Evolutionary conservation across 2,329 filamentous ascomycete genomes (phyloP).

Genomic region (Neobulgaria alba): DNA sequence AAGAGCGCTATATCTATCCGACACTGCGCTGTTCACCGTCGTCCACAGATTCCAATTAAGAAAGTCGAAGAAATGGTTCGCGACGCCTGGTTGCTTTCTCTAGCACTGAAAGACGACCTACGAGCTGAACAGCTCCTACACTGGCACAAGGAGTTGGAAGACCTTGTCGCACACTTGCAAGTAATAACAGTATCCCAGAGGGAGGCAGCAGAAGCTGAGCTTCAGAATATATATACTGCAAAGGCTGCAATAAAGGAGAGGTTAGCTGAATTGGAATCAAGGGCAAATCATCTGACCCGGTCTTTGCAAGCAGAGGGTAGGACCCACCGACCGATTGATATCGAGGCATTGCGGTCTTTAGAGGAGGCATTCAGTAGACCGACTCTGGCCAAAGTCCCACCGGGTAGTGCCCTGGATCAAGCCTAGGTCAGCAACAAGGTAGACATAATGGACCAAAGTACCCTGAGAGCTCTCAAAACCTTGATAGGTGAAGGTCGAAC

Average conservation of each 20-base stretch:
- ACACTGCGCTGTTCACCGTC: slow-evolving; percentile 12
- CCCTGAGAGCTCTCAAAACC: no score
- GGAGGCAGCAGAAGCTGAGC: slow-evolving; percentile 8
- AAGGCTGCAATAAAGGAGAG: slow-evolving; percentile 9
- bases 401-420: no score
- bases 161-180: slow-evolving; percentile 9
- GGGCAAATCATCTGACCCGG: slow-evolving; percentile 9
- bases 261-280: slow-evolving; percentile 9
- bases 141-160: slow-evolving; percentile 10
- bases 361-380: slow-evolving; percentile 10
- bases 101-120: slow-evolving; percentile 5
- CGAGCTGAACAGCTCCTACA: slow-evolving; percentile 2
- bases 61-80: slow-evolving; percentile 6
- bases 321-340: slow-evolving; percentile 12
- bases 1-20: slow-evolving; percentile 6
- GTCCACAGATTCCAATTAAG: slow-evolving; percentile 5
- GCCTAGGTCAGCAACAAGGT: no score
- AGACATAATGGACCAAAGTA: no score
- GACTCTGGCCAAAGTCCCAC: slow-evolving; percentile 3
- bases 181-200: slow-evolving; percentile 7
- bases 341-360: slow-evolving; percentile 8
- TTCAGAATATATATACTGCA: slow-evolving; percentile 7
- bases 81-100: slow-evolving; percentile 5
- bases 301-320: slow-evolving; percentile 10
- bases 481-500: no score